phyloP scores from a whole-genome alignment of 805 yeast genomes.

The Candida tibetensis region DNA sequence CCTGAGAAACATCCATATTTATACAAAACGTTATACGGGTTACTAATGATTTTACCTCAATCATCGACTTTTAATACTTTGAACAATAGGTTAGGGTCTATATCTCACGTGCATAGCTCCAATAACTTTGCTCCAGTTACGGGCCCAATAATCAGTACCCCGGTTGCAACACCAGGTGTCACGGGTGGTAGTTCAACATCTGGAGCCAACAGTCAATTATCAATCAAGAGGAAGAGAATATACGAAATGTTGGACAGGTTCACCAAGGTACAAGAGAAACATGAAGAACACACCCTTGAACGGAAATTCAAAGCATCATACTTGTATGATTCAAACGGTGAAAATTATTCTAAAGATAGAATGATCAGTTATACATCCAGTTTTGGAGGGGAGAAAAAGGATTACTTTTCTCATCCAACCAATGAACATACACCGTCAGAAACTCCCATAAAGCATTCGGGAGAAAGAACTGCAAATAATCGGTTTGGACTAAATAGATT shows the following conservation, averaged over 20 bases:
- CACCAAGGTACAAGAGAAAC: slow-evolving; percentile 34
- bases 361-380: slow-evolving; percentile 10
- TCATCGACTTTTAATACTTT: slow-evolving; percentile 84
- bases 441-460: neutral
- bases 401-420: slow-evolving; percentile 8
- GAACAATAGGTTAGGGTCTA: slow-evolving; percentile 68
- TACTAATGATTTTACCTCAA: slow-evolving; percentile 91
- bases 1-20: slow-evolving; percentile 79
- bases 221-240: slow-evolving; percentile 37
- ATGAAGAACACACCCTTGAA: slow-evolving; percentile 17
- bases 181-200: slow-evolving; percentile 15
- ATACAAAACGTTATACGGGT: slow-evolving; percentile 85
- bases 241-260: slow-evolving; percentile 43
- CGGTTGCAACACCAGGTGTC: slow-evolving; percentile 18
- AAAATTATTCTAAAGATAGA: slow-evolving; percentile 5
- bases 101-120: slow-evolving; percentile 38
- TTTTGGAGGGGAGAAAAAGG: slow-evolving; percentile 9
- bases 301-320: slow-evolving; percentile 9
- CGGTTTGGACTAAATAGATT: neutral
- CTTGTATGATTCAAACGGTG: slow-evolving; percentile 1
- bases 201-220: slow-evolving; percentile 25
- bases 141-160: slow-evolving; percentile 6
- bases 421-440: neutral
- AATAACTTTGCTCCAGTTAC: slow-evolving; percentile 1
- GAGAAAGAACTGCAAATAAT: neutral